Evolutionary conservation across 2,329 filamentous ascomycete genomes (phyloP).

Genomic region (Aspergillus clavatus): DNA sequence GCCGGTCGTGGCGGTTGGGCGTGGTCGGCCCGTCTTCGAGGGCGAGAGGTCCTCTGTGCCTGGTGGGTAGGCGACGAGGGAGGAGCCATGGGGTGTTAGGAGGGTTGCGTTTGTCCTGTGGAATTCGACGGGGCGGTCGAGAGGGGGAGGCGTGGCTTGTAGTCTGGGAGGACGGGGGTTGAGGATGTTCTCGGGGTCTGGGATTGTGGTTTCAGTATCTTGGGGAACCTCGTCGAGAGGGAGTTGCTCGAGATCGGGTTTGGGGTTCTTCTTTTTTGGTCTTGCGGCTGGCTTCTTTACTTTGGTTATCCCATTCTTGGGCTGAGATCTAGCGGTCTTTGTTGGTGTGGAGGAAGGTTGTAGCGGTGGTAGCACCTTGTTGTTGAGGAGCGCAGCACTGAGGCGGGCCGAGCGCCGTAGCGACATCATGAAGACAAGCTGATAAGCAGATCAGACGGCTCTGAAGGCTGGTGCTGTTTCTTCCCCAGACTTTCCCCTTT

Average conservation of each 20-base stretch:
- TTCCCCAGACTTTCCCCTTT: too few relatives aligned
- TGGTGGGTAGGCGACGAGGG: slow-evolving; percentile 46
- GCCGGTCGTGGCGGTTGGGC: slow-evolving; percentile 57
- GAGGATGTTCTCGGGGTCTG: slow-evolving; percentile 30
- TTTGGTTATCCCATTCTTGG: slow-evolving; percentile 28
- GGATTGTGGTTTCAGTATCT: slow-evolving; percentile 13
- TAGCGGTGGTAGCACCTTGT: slow-evolving; percentile 15
- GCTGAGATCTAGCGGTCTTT: slow-evolving; percentile 18
- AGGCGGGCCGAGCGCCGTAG: slow-evolving; percentile 50
- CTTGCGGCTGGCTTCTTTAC: slow-evolving; percentile 23
- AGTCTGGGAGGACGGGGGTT: slow-evolving; percentile 27
- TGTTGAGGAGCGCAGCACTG: slow-evolving; percentile 25
- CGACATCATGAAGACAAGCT: slow-evolving; percentile 39
- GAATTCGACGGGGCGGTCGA: slow-evolving; percentile 44
- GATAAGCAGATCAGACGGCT: not conserved
- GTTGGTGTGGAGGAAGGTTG: slow-evolving; percentile 18
- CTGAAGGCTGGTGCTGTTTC: not conserved
- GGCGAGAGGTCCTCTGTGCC: slow-evolving; percentile 35
- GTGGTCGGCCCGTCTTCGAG: slow-evolving; percentile 36
- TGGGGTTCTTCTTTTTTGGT: slow-evolving; percentile 18
- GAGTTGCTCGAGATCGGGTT: not conserved
- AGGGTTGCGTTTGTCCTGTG: slow-evolving; percentile 46
- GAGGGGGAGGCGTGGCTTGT: slow-evolving; percentile 42
- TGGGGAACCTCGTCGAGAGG: slow-evolving; percentile 2
- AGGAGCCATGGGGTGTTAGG: slow-evolving; percentile 45